A percentile compares a stretch with the other conserved stretches of the same genome.
phyloP scores from a whole-genome alignment of 2,329 filamentous ascomycete species.

The Monilinia fructigena region DNA sequence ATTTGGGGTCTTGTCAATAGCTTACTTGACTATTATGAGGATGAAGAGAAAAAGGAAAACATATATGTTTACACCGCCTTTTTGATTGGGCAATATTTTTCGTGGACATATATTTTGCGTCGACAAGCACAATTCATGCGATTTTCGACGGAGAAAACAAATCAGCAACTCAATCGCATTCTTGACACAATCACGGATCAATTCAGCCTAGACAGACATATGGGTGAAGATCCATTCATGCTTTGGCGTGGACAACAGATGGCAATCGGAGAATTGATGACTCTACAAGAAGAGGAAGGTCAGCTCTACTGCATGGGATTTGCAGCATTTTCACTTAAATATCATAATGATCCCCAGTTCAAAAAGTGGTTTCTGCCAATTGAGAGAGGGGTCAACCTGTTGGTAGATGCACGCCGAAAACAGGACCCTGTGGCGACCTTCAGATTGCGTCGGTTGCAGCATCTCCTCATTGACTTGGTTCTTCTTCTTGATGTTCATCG shows the following conservation, averaged over 20 bases:
- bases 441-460: slow-evolving; percentile 31
- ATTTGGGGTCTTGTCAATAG: slow-evolving; percentile 31
- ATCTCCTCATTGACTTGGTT: slow-evolving; percentile 32
- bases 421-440: slow-evolving; percentile 25
- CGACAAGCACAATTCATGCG: slow-evolving; percentile 34
- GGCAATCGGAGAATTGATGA: slow-evolving; percentile 36
- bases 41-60: slow-evolving; percentile 29
- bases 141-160: slow-evolving; percentile 34
- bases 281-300: slow-evolving; percentile 28
- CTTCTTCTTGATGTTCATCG: slow-evolving; percentile 28
- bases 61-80: slow-evolving; percentile 34
- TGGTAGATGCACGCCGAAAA: slow-evolving; percentile 23
- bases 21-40: slow-evolving; percentile 27
- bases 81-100: slow-evolving; percentile 35
- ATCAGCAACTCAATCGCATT: slow-evolving; percentile 29
- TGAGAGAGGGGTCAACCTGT: slow-evolving; percentile 25
- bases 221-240: slow-evolving; percentile 34
- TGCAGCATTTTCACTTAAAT: slow-evolving; percentile 30
- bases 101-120: slow-evolving; percentile 35
- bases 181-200: slow-evolving; percentile 29
- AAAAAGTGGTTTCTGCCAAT: slow-evolving; percentile 30
- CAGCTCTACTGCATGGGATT: slow-evolving; percentile 33
- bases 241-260: slow-evolving; percentile 37
- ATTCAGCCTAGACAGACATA: slow-evolving; percentile 24
- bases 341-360: slow-evolving; percentile 27